Evolutionary conservation across 163 green algal species (phyloP).

Genomic region (Scenedesmus sp.): DNA sequence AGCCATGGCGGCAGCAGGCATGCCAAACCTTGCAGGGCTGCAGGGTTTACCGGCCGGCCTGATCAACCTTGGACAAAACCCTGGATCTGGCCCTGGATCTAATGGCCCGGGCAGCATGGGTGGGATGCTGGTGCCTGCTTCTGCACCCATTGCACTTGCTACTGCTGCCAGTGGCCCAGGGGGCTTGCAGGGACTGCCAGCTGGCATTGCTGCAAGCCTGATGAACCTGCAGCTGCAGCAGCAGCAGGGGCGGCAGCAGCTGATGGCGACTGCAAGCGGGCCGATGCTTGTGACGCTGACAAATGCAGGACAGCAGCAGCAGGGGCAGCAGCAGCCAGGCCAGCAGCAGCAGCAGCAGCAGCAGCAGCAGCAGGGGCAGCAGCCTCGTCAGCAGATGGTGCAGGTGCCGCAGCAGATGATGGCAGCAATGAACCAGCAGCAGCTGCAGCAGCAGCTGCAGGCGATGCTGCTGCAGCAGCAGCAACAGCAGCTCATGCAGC

Average conservation of each 20-base stretch:
- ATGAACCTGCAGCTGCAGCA: constrained; percentile 38
- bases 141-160: constrained; percentile 7
- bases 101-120: not conserved
- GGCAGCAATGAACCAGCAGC: not conserved
- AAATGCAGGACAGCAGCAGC: constrained; percentile 21
- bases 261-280: not conserved
- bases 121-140: not conserved
- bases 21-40: constrained; percentile 3
- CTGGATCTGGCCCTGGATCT: not conserved
- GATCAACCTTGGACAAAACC: not conserved
- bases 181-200: constrained; percentile 17
- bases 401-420: not conserved
- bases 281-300: not conserved
- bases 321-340: not conserved
- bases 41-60: not conserved
- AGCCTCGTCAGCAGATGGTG: not conserved
- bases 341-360: constrained; percentile 11
- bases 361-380: not conserved
- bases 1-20: not conserved
- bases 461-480: not conserved
- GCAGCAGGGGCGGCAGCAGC: constrained; percentile 21
- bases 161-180: not conserved
- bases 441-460: constrained; percentile 9
- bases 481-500: constrained; percentile 9
- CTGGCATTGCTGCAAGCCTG: constrained; percentile 7